Evolutionary conservation across 352 stramenopile species (phyloP), one percentile per base, ranked within the genome.

Genomic region (Thalassiosira mediterranea): DNA sequence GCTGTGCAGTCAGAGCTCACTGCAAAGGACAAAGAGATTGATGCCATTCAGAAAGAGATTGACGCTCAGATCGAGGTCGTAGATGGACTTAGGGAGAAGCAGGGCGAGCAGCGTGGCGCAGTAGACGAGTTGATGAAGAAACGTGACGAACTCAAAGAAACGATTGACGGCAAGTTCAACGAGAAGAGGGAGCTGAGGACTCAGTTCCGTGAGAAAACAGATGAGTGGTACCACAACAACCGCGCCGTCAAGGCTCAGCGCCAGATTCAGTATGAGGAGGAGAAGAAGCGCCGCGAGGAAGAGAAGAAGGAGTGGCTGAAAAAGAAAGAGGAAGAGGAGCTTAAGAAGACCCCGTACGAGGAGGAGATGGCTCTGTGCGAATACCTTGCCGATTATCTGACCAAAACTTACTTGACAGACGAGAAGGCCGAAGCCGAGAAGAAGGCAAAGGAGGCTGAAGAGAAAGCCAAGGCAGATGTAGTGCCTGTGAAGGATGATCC

Each of bases 301-400:
- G 86, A 93, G 62, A 82, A 88, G 53, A 73, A 64, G 10, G 84
- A 63, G n/a, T 90, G 79, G 60, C 63, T 91, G 26, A 87, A 89
- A 64, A 90, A 88, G 74, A 63, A 83, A 23, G 95, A 98, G 76
- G 94, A 96, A 74, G 96, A 98, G 77, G 94, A 98, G 83, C 83
- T 94, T 63, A 97, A 97, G 87, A 97, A 98, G 81, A 95, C 96
- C 83, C 95, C 95, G 31, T 97, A 97, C 83, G 95, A 98, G 86
- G 94, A 97, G 72, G 95, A 98, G 76, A 96, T 97, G 88, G 94
- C 96, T 73, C 87, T 98, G 4, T 98, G 95, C 71, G 95, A 98
- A 66, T 96, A 95, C 47, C 88, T 98, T 10, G 89, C 97, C 0
- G 82, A 91, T 17, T 98, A 97, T 82, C 76, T 98, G 47, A 93